phyloP scores from a whole-genome alignment of 495 filamentous ascomycete genomes.

The Filosporella fistucella region DNA sequence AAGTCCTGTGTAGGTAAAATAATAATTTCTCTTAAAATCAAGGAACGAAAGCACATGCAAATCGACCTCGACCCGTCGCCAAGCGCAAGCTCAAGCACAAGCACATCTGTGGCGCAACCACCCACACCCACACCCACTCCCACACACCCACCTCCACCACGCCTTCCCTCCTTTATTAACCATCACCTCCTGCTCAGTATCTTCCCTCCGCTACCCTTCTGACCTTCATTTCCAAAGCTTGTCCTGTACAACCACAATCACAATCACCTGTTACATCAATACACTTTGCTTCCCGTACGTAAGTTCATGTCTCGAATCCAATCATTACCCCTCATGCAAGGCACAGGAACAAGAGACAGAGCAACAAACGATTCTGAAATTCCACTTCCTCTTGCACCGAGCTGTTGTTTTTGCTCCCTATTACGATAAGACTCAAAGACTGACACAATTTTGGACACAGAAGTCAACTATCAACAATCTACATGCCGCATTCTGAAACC shows the following conservation, averaged over 20 bases:
- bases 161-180: constrained; percentile 2
- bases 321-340: background rate
- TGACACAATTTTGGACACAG: background rate
- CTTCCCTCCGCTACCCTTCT: background rate
- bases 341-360: background rate
- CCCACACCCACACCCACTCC: background rate
- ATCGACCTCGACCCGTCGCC: background rate
- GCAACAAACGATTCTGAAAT: too few species aligned
- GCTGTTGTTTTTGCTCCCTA: too few species aligned
- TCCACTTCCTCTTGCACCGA: background rate
- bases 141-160: background rate
- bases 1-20: too few species aligned
- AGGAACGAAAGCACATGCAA: constrained; percentile 14
- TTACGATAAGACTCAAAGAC: too few species aligned
- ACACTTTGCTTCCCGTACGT: background rate
- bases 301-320: background rate
- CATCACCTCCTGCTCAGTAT: constrained; percentile 1
- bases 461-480: background rate
- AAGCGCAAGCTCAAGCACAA: background rate
- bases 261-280: too few species aligned
- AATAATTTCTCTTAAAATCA: too few species aligned
- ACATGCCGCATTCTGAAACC: constrained; percentile 13
- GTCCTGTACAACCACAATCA: too few species aligned
- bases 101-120: constrained; percentile 9
- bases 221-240: background rate